A percentile compares a stretch with the other conserved stretches of the same genome.
Evolutionary conservation across 805 yeast genomes (phyloP).

Genomic region (Ogataea ganodermae): DNA sequence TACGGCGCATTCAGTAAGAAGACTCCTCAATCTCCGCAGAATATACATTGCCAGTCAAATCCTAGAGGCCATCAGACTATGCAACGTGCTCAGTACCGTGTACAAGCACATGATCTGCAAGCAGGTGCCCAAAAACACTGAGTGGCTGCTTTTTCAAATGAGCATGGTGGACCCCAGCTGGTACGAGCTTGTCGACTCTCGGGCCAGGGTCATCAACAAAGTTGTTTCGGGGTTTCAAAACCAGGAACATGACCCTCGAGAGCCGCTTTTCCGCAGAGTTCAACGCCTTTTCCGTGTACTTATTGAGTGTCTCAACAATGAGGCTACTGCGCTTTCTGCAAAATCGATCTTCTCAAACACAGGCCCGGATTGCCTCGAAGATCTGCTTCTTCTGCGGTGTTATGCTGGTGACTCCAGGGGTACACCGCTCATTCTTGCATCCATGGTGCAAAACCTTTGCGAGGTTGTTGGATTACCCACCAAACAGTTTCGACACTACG

Average conservation of each 20-base stretch:
- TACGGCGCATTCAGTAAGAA: neutral
- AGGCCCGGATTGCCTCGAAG: constrained; percentile 9
- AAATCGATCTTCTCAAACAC: neutral
- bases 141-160: constrained; percentile 17
- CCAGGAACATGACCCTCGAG: constrained; percentile 5
- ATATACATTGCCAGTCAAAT: constrained; percentile 24
- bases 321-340: neutral
- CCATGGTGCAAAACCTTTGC: constrained; percentile 14
- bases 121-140: constrained; percentile 15
- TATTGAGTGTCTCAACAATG: neutral
- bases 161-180: constrained; percentile 27
- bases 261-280: constrained; percentile 8
- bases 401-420: constrained; percentile 17
- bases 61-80: constrained; percentile 19
- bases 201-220: constrained; percentile 12
- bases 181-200: constrained; percentile 20
- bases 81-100: constrained; percentile 8
- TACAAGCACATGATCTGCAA: neutral
- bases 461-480: constrained; percentile 7
- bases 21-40: constrained; percentile 15
- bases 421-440: constrained; percentile 2
- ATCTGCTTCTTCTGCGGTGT: constrained; percentile 10
- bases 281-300: neutral
- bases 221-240: constrained; percentile 6
- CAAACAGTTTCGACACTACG: constrained; percentile 1